Evolutionary conservation across 441 rosid genomes (phyloP).

Genomic region (Eruca vesicaria): DNA sequence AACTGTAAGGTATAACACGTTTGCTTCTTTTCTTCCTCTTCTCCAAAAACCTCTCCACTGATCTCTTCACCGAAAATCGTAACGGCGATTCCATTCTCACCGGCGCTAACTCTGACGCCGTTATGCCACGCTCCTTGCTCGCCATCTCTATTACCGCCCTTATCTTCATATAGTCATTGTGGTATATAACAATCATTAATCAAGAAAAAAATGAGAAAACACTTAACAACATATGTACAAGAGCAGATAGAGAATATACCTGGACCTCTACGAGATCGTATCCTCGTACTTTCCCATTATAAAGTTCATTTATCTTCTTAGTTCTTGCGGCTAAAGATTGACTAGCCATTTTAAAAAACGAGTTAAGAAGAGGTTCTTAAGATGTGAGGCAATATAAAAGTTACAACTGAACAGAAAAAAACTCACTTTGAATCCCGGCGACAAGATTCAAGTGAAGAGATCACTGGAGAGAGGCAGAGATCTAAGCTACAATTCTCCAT

Average conservation of each 20-base stretch:
- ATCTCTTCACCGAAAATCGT: conserved; percentile 27
- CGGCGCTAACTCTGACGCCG: conserved; percentile 16
- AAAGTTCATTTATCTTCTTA: conserved; percentile 6
- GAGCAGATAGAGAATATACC: background rate
- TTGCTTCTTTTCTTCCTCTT: conserved; percentile 31
- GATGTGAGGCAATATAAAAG: background rate
- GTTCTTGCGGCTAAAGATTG: background rate
- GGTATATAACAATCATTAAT: background rate
- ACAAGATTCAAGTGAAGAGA: conserved; percentile 24
- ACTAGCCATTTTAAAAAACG: background rate
- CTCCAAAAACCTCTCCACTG: conserved; percentile 32
- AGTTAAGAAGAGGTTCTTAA: background rate
- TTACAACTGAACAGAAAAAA: background rate
- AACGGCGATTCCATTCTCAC: conserved; percentile 18
- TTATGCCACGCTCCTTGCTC: conserved; percentile 17
- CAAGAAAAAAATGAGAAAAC: background rate
- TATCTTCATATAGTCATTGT: conserved; percentile 13
- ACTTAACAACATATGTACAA: background rate
- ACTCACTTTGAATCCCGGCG: conserved; percentile 21
- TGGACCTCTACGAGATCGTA: conserved; percentile 30
- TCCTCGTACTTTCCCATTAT: background rate
- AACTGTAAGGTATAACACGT: background rate
- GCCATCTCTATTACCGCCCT: conserved; percentile 34
- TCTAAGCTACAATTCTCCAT: conserved; percentile 28
- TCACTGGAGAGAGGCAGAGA: conserved; percentile 31